These are phyloP conservation scores for Lyophyllum decastes DNA, from an alignment of 768 basidiomycete genomes.

Conservation along the genomic window DNA sequence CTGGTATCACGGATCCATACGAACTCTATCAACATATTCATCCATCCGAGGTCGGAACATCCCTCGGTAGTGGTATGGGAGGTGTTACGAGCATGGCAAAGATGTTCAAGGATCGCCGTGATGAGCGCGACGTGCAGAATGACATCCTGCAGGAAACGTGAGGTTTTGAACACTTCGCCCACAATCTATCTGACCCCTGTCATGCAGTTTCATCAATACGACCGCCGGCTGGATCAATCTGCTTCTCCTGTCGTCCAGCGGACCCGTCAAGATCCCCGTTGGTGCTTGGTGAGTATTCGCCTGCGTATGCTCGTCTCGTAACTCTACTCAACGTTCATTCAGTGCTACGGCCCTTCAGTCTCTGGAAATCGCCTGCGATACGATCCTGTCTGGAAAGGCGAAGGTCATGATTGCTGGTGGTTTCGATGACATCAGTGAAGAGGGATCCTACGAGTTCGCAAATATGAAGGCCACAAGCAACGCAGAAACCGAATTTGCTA, in stretches of 20 bases:
- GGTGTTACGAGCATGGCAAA: slow-evolving; percentile 86
- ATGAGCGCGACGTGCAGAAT: slow-evolving; percentile 97
- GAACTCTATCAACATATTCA: slow-evolving; percentile 97
- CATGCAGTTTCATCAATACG: slow-evolving; percentile 92
- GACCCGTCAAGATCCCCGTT: slow-evolving; percentile 98
- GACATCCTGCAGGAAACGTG: slow-evolving; percentile 98
- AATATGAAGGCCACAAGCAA: slow-evolving; percentile 99
- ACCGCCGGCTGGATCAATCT: slow-evolving; percentile 98
- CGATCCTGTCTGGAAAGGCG: slow-evolving; percentile 91
- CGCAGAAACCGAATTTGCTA: slow-evolving; percentile 95
- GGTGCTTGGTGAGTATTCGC: slow-evolving; percentile 81
- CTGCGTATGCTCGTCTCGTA: slow-evolving; percentile 6
- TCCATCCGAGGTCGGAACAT: slow-evolving; percentile 93
- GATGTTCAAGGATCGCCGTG: slow-evolving; percentile 99
- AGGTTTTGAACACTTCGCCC: slow-evolving; percentile 31
- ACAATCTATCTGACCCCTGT: not conserved
- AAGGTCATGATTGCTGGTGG: slow-evolving; percentile 99
- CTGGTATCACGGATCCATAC: slow-evolving; percentile 97
- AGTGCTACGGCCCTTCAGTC: slow-evolving; percentile 98
- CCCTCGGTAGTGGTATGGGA: slow-evolving; percentile 97
- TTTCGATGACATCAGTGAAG: slow-evolving; percentile 97
- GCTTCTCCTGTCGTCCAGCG: slow-evolving; percentile 91
- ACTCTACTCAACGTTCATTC: slow-evolving; percentile 1
- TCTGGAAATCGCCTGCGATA: slow-evolving; percentile 96
- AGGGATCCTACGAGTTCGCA: slow-evolving; percentile 98